Evolutionary conservation across 768 basidiomycete genomes (phyloP).

Genomic region (Boletus fagicola): DNA sequence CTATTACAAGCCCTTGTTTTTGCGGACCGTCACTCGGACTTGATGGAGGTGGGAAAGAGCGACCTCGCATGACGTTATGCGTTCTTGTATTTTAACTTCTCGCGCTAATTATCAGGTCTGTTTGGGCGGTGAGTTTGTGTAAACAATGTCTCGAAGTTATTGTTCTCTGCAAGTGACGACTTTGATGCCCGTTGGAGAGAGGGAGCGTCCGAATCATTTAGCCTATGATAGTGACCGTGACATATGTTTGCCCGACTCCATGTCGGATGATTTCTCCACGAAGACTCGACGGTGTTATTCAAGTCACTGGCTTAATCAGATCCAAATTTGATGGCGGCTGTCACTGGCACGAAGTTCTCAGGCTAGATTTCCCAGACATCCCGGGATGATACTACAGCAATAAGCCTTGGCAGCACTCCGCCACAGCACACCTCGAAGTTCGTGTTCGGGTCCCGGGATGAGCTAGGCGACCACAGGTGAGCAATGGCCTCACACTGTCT

Average conservation of each 20-base stretch:
- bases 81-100: background rate
- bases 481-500: background rate
- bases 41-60: background rate
- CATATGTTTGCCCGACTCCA: too few relatives aligned
- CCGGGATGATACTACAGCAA: background rate
- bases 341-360: too few relatives aligned
- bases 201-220: background rate
- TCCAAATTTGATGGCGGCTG: background rate
- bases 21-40: background rate
- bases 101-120: background rate
- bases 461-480: constrained; percentile 10
- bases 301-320: background rate
- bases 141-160: background rate
- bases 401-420: background rate
- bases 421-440: too few relatives aligned
- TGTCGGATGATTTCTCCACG: background rate
- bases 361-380: background rate
- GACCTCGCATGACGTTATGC: background rate
- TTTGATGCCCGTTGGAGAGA: background rate
- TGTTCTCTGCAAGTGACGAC: background rate
- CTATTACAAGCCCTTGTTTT: background rate
- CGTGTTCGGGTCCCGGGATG: background rate
- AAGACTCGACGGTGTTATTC: background rate
- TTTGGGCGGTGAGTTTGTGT: background rate
- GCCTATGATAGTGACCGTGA: too few relatives aligned